Conservation (phyloP, 768 basidiomycete species). For the Leccinum boreale region DNA sequence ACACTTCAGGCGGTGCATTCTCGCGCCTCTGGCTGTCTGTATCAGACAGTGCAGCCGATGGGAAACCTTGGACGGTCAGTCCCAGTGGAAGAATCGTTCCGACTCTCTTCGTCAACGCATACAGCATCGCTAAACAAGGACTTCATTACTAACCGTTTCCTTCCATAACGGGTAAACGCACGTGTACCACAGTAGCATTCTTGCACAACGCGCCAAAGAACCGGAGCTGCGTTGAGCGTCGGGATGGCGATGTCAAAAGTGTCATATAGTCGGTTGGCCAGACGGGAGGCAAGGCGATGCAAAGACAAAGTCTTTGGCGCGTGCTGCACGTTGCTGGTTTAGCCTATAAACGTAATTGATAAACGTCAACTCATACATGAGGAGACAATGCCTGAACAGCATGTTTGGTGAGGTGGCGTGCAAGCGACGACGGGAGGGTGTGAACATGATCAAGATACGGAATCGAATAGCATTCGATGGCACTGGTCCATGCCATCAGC, state of each 20-base stretch:
- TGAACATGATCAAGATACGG: conserved; percentile 77
- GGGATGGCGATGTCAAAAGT: conserved; percentile 63
- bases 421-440: conserved; percentile 58
- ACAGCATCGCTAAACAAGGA: conserved; percentile 48
- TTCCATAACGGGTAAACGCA: conserved; percentile 40
- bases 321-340: conserved; percentile 42
- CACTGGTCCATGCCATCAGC: conserved; percentile 37
- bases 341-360: conserved; percentile 7
- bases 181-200: conserved; percentile 69
- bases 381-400: conserved; percentile 66
- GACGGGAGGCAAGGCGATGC: conserved; percentile 57
- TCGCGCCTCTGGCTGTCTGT: conserved; percentile 52
- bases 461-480: conserved; percentile 71
- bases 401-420: conserved; percentile 69
- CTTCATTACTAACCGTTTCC: neutral
- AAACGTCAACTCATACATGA: conserved; percentile 39
- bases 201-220: conserved; percentile 71
- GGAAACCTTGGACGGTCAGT: conserved; percentile 54
- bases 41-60: conserved; percentile 42
- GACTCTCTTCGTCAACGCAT: conserved; percentile 60
- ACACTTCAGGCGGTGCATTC: conserved; percentile 66
- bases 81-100: conserved; percentile 54
- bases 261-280: conserved; percentile 55
- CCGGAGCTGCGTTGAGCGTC: conserved; percentile 68
- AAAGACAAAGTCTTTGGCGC: conserved; percentile 57